These are phyloP conservation scores for Croton setiger DNA, from an alignment of 441 rosid genomes.

Conservation along the genomic window DNA sequence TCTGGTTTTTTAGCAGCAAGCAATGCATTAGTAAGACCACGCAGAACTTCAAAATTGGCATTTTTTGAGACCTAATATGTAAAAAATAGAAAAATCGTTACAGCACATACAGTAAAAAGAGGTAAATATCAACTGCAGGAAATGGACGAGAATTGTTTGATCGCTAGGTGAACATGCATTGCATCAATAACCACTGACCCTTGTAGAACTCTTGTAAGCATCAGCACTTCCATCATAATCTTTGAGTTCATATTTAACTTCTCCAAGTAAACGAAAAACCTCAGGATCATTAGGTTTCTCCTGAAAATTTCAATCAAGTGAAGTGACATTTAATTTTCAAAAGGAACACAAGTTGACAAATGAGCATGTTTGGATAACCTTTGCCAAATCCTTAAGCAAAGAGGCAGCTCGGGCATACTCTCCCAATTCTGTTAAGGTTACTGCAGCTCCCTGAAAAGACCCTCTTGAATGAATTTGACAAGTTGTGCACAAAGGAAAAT, in stretches of 20 bases:
- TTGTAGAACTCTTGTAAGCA: conserved; percentile 65
- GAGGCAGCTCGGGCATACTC: conserved; percentile 63
- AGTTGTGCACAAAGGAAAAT: not conserved
- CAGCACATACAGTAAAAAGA: not conserved
- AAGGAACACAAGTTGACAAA: conserved; percentile 17
- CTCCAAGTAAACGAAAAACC: conserved; percentile 87
- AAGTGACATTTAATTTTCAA: conserved; percentile 21
- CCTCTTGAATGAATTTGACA: conserved; percentile 27
- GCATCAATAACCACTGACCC: conserved; percentile 39
- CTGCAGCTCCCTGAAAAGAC: conserved; percentile 79
- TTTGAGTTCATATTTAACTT: conserved; percentile 77
- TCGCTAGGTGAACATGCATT: no score
- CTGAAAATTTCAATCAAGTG: conserved; percentile 37
- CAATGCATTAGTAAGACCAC: conserved; percentile 72
- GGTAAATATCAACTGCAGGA: not conserved
- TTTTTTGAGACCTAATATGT: conserved; percentile 52
- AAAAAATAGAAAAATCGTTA: conserved; percentile 4
- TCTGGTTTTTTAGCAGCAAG: conserved; percentile 91
- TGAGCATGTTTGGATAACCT: conserved; percentile 44
- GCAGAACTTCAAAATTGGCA: conserved; percentile 71
- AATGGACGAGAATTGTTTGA: not conserved
- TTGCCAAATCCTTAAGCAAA: conserved; percentile 68
- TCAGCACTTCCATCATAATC: conserved; percentile 87
- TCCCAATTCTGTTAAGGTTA: conserved; percentile 78
- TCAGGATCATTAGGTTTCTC: conserved; percentile 77